A percentile compares a stretch with the other conserved stretches of the same genome.
phyloP scores from a whole-genome alignment of 352 stramenopile species.

The Phytopythium sindhum region DNA sequence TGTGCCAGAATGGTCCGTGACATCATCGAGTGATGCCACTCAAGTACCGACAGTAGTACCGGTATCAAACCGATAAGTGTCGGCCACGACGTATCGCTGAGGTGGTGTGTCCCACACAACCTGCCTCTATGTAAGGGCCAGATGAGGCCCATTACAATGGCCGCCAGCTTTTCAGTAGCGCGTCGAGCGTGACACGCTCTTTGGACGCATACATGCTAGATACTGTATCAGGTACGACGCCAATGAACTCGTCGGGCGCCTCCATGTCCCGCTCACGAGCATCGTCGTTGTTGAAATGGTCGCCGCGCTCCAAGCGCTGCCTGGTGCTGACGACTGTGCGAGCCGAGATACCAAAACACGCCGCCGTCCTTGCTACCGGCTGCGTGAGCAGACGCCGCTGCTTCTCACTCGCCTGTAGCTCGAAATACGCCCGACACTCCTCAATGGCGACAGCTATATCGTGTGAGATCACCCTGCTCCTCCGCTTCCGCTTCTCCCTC shows the following conservation, averaged over 20 bases:
- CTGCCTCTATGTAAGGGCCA: too few relatives aligned
- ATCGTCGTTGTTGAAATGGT: constrained; percentile 3
- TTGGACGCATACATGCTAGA: too few relatives aligned
- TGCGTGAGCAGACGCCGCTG: not conserved
- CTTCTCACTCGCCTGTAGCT: not conserved
- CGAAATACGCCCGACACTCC: not conserved
- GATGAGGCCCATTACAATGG: too few relatives aligned
- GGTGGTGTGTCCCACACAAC: too few relatives aligned
- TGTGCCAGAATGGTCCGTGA: too few relatives aligned
- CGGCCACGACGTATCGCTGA: too few relatives aligned
- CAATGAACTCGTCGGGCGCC: constrained; percentile 8
- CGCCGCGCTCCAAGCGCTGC: constrained; percentile 1
- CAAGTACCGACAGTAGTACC: too few relatives aligned
- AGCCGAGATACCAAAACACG: not conserved
- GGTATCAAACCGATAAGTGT: too few relatives aligned
- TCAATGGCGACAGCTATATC: not conserved
- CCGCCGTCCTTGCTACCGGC: not conserved
- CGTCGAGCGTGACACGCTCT: too few relatives aligned
- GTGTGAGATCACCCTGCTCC: not conserved
- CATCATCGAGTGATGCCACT: too few relatives aligned
- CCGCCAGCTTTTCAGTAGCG: too few relatives aligned
- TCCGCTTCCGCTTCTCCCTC: not conserved
- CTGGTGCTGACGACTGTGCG: not conserved
- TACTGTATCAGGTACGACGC: too few relatives aligned
- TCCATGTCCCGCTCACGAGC: constrained; percentile 9